These are phyloP conservation scores for Striga asiatica DNA, from an alignment of 257 asterid species.

Conservation along the genomic window DNA sequence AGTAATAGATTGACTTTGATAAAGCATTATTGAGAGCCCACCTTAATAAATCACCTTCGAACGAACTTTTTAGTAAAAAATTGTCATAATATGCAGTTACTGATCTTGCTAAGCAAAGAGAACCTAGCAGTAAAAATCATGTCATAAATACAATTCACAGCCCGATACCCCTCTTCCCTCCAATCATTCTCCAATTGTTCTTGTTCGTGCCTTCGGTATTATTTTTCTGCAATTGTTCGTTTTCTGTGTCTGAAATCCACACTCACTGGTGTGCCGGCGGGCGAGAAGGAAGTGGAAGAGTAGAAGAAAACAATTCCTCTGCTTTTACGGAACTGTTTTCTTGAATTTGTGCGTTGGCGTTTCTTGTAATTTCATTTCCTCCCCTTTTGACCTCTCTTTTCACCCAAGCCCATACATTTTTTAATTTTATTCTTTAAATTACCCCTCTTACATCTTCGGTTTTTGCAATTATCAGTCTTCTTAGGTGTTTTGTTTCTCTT, in stretches of 20 bases:
- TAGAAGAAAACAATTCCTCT: slow-evolving; percentile 72
- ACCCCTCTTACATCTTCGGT: slow-evolving; percentile 22
- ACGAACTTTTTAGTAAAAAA: too few relatives aligned
- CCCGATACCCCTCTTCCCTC: slow-evolving; percentile 27
- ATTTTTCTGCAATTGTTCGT: slow-evolving; percentile 13
- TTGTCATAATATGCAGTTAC: too few relatives aligned
- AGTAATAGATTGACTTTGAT: too few relatives aligned
- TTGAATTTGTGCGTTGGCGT: neutral
- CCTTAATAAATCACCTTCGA: too few relatives aligned
- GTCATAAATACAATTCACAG: neutral
- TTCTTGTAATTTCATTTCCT: slow-evolving; percentile 13
- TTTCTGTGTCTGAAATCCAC: slow-evolving; percentile 23
- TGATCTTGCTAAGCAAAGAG: too few relatives aligned
- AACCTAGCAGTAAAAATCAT: too few relatives aligned
- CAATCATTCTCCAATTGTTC: slow-evolving; percentile 49
- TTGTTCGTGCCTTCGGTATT: slow-evolving; percentile 12
- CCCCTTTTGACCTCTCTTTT: slow-evolving; percentile 21
- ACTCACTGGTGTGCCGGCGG: slow-evolving; percentile 49
- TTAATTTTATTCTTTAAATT: neutral
- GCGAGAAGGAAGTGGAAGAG: slow-evolving; percentile 73
- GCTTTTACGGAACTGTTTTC: slow-evolving; percentile 63
- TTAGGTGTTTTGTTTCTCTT: slow-evolving; percentile 31
- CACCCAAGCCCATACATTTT: slow-evolving; percentile 8
- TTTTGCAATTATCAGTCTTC: slow-evolving; percentile 31
- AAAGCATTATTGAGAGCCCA: too few relatives aligned